Percentiles rank a stretch among this genome's conserved stretches.
These are phyloP conservation scores for Amanita exitialis DNA, from an alignment of 768 basidiomycete genomes.

Conservation along the genomic window DNA sequence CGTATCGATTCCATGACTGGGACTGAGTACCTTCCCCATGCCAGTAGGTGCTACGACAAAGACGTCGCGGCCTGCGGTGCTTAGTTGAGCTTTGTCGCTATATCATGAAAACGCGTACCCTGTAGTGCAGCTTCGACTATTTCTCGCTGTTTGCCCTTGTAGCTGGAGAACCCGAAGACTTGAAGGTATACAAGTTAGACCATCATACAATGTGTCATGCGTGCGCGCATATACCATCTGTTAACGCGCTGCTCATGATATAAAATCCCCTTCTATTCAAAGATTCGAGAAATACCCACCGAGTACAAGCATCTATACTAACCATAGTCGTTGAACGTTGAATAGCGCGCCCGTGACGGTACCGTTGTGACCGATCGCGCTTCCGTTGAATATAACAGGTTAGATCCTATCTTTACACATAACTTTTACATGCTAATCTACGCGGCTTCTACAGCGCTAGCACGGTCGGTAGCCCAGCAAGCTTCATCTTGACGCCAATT, in stretches of 20 bases:
- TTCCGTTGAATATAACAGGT: background rate
- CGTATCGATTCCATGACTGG: background rate
- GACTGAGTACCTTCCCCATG: conserved; percentile 65
- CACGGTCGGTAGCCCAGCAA: conserved; percentile 45
- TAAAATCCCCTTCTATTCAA: background rate
- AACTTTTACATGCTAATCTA: background rate
- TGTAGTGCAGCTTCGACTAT: conserved; percentile 61
- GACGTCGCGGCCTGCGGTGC: conserved; percentile 49
- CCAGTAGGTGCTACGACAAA: conserved; percentile 81
- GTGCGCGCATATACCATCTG: background rate
- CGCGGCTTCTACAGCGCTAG: background rate
- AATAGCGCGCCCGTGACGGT: background rate
- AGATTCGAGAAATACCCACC: background rate
- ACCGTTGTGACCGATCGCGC: conserved; percentile 16
- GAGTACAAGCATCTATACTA: conserved; percentile 1
- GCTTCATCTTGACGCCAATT: conserved; percentile 75
- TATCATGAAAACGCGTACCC: conserved; percentile 26
- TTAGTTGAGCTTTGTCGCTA: background rate
- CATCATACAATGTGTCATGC: background rate
- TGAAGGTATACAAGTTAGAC: background rate
- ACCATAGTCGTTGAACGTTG: background rate
- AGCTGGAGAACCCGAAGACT: conserved; percentile 65
- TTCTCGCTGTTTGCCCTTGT: conserved; percentile 71
- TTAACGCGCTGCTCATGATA: background rate
- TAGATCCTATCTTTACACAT: background rate